Base-by-base conservation (phyloP, 768 basidiomycete genomes). In the Pisolithus marmoratus region DNA sequence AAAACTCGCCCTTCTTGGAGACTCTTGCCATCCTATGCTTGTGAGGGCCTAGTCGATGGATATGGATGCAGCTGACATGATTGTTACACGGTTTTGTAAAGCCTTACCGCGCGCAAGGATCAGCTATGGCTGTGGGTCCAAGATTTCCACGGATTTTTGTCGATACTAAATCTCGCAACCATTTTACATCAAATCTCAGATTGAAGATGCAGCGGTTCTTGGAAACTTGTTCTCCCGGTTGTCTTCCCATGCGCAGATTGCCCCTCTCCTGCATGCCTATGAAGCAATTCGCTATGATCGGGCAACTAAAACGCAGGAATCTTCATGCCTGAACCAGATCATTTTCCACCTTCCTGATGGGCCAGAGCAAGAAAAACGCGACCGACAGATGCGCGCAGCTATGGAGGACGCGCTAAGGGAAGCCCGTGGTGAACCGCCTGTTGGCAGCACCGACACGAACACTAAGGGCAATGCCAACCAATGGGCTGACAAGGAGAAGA, bases 271-370 rank as follows among this genome's bases (percentile, higher is more conserved):
- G 11, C 66, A 64, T 9, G 81, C 78, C 0, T 85, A 84, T 57
- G 65, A 83, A 52, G 57, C 60, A 3, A 71, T 85, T 17, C 79
- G 83, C 2, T 71, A 75, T 31, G 56, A 65, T 5, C 80, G 83
- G 24, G 72, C 80, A 4, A 69, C 75, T 0, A 68, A 60, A 14
- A 80, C 78, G 1, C 83, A 85, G 56, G 59, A 60, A 0, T 71
- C 74, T 17, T 74, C 79, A 4, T 71, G 77, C 1, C 56, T 75
- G 27, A 83, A 83, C 59, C 77, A 80, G 54, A 54, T 69, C 37
- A 74, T 76, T 41, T 83, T 83, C 63, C 82, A 84, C 58, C 62
- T 82, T 0, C 67, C 69, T 0, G 83, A 84, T 50, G 81, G 82
- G 0, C 72, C 74, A 1, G 74, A 72, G 31, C 83, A 84, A 53